Percentiles rank a stretch among this genome's conserved stretches.
Conservation (phyloP, 768 basidiomycete species). For the Leccinum boreale region DNA sequence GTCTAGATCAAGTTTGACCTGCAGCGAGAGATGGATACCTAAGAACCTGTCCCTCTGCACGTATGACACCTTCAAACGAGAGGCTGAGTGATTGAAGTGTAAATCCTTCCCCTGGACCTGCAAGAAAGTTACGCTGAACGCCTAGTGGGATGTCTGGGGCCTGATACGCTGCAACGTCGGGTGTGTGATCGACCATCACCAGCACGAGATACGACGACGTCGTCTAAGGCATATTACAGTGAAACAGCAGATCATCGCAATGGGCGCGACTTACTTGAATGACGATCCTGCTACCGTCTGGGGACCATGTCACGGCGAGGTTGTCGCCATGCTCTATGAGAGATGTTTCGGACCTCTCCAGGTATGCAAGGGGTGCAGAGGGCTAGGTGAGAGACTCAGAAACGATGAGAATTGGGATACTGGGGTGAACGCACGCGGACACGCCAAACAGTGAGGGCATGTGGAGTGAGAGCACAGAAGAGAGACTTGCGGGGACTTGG, state of each 20-base stretch:
- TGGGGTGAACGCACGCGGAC: constrained; percentile 56
- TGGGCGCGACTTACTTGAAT: constrained; percentile 56
- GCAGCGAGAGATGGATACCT: constrained; percentile 43
- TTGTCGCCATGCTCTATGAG: constrained; percentile 85
- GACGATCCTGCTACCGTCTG: constrained; percentile 75
- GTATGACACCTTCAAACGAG: constrained; percentile 78
- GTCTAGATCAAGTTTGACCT: constrained; percentile 1
- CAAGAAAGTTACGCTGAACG: constrained; percentile 65
- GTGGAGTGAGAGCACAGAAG: constrained; percentile 72
- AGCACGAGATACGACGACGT: constrained; percentile 76
- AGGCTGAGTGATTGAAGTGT: constrained; percentile 66
- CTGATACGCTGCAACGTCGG: constrained; percentile 54
- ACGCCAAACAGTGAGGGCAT: constrained; percentile 75
- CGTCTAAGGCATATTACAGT: constrained; percentile 48
- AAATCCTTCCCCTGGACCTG: constrained; percentile 78
- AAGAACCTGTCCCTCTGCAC: constrained; percentile 69
- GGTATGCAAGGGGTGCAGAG: constrained; percentile 63
- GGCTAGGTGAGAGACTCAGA: constrained; percentile 44
- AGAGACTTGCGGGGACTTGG: constrained; percentile 74
- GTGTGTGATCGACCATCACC: constrained; percentile 58
- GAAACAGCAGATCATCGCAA: not conserved
- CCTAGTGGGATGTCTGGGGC: constrained; percentile 43
- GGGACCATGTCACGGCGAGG: constrained; percentile 71
- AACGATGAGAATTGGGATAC: not conserved
- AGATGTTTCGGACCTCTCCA: constrained; percentile 74